These are phyloP conservation scores for Chenopodium formosanum DNA, from an alignment of 148 eudicot species.

Conservation along the genomic window DNA sequence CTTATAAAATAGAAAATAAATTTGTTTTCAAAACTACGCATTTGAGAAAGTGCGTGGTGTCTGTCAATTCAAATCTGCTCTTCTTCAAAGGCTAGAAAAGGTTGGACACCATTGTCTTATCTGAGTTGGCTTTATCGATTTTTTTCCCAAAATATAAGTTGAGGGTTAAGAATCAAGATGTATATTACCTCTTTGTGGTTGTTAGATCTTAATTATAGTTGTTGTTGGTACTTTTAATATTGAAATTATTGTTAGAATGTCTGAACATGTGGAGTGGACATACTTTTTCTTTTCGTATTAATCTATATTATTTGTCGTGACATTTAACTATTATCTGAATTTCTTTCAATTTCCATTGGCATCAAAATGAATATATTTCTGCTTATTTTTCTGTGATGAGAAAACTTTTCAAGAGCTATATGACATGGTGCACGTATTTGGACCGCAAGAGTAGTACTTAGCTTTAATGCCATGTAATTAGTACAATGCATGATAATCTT, in stretches of 20 bases:
- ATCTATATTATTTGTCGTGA: neutral
- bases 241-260: neutral
- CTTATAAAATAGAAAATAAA: too few relatives aligned
- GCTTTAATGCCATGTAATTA: too few relatives aligned
- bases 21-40: constrained; percentile 42
- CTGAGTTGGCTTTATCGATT: neutral
- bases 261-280: neutral
- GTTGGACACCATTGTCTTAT: constrained; percentile 30
- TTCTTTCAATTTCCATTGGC: neutral
- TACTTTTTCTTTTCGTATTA: neutral
- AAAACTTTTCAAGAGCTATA: too few relatives aligned
- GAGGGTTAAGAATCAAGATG: too few relatives aligned
- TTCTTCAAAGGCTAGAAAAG: constrained; percentile 90
- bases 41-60: constrained; percentile 99
- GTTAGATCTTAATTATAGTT: too few relatives aligned
- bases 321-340: neutral
- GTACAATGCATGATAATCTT: too few relatives aligned
- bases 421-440: too few relatives aligned
- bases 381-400: neutral
- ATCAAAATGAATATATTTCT: neutral
- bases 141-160: neutral
- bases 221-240: too few relatives aligned
- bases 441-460: too few relatives aligned
- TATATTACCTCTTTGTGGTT: too few relatives aligned
- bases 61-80: constrained; percentile 94